Evolutionary conservation across 2,329 filamentous ascomycete genomes (phyloP).

Genomic region (Pseudophaeomoniella oleicola): DNA sequence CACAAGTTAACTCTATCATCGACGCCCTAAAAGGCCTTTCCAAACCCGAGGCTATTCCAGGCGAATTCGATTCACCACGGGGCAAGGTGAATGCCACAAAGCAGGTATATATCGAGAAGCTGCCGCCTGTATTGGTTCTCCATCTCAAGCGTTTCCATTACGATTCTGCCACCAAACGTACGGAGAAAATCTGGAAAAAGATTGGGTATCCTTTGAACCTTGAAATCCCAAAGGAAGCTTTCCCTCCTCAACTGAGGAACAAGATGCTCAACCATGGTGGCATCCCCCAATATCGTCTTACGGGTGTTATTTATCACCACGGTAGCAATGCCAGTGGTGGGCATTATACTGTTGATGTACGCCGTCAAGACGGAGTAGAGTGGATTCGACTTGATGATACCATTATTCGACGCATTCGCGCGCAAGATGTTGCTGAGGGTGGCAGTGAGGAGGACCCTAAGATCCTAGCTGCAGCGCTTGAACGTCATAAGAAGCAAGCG

Average conservation of each 20-base stretch:
- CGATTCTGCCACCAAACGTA: constrained; percentile 64
- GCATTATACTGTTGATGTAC: constrained; percentile 95
- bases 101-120: constrained; percentile 82
- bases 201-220: constrained; percentile 88
- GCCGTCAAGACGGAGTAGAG: constrained; percentile 83
- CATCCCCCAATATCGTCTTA: constrained; percentile 71
- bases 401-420: constrained; percentile 66
- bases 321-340: constrained; percentile 92
- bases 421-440: constrained; percentile 77
- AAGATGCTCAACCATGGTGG: constrained; percentile 50
- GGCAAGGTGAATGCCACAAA: constrained; percentile 74
- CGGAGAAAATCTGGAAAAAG: constrained; percentile 98
- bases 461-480: constrained; percentile 48
- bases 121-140: constrained; percentile 83
- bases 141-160: constrained; percentile 98
- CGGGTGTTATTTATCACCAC: constrained; percentile 89
- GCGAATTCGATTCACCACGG: constrained; percentile 66
- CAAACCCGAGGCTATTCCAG: constrained; percentile 68
- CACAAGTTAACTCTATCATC: constrained; percentile 76
- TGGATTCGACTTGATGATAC: constrained; percentile 97
- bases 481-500: constrained; percentile 48
- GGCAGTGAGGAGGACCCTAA: constrained; percentile 69
- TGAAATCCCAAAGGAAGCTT: constrained; percentile 81
- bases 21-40: constrained; percentile 81
- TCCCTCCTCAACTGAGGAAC: constrained; percentile 61